phyloP scores from a whole-genome alignment of 148 eudicot genomes.

The Linanthus parryae region DNA sequence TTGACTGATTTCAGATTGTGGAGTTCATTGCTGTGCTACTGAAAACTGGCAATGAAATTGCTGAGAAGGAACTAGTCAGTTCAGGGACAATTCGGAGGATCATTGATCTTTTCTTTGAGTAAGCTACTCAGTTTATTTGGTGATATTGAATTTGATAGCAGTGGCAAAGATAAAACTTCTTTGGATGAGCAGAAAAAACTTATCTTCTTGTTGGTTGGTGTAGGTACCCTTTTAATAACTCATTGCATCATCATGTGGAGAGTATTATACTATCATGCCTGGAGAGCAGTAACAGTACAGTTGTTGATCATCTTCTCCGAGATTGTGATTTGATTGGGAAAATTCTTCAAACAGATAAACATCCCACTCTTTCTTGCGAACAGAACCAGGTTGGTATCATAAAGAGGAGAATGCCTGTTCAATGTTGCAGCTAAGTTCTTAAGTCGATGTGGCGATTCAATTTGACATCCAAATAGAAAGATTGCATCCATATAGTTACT shows the following conservation, averaged over 20 bases:
- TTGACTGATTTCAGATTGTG: too few relatives aligned
- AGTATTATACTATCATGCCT: slow-evolving; percentile 78
- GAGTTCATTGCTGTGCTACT: slow-evolving; percentile 89
- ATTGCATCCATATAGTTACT: too few relatives aligned
- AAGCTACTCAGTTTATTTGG: slow-evolving; percentile 22
- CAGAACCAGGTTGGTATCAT: slow-evolving; percentile 39
- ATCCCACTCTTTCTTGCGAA: slow-evolving; percentile 48
- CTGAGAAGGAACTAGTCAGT: slow-evolving; percentile 72
- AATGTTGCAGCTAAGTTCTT: too few relatives aligned
- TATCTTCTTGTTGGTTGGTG: slow-evolving; percentile 18
- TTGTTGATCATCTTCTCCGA: slow-evolving; percentile 56
- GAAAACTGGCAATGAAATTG: slow-evolving; percentile 78
- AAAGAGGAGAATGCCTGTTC: too few relatives aligned
- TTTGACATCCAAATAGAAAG: too few relatives aligned
- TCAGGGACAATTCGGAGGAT: slow-evolving; percentile 81
- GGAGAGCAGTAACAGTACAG: slow-evolving; percentile 58
- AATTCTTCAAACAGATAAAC: slow-evolving; percentile 66
- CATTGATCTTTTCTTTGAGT: slow-evolving; percentile 89
- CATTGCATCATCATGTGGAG: slow-evolving; percentile 95
- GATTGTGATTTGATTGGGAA: slow-evolving; percentile 63
- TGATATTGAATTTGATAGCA: too few relatives aligned
- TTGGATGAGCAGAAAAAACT: too few relatives aligned
- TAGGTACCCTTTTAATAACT: slow-evolving; percentile 94
- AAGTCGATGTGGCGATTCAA: too few relatives aligned
- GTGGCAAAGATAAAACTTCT: too few relatives aligned